A percentile compares a stretch with the other conserved stretches of the same genome.
Evolutionary conservation across 2,329 filamentous ascomycete genomes (phyloP).

Genomic region (Rutstroemia sp.): DNA sequence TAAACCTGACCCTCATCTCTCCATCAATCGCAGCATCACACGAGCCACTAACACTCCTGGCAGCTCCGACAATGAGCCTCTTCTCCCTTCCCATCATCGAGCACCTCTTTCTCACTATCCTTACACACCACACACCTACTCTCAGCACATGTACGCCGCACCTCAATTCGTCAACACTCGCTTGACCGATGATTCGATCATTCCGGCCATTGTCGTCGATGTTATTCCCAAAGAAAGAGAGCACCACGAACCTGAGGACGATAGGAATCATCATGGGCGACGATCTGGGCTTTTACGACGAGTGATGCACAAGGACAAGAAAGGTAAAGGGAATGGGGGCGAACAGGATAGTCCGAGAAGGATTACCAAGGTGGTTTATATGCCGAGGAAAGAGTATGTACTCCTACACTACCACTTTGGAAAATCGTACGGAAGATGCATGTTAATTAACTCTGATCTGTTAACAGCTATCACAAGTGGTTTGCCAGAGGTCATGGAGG

Average conservation of each 20-base stretch:
- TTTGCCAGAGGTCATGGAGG: slow-evolving; percentile 26
- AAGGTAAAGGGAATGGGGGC: slow-evolving; percentile 9
- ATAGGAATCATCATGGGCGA: not conserved
- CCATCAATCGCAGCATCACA: not conserved
- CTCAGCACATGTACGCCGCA: slow-evolving; percentile 16
- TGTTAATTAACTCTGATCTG: not conserved
- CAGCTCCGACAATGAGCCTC: slow-evolving; percentile 23
- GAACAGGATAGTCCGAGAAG: slow-evolving; percentile 3
- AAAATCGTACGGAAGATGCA: not conserved
- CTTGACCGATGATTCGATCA: slow-evolving; percentile 27
- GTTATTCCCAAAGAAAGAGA: slow-evolving; percentile 9
- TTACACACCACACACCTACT: slow-evolving; percentile 16
- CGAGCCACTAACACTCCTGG: no score
- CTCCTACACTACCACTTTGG: not conserved
- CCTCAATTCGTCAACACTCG: slow-evolving; percentile 22
- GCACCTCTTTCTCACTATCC: slow-evolving; percentile 17
- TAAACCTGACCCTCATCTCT: not conserved
- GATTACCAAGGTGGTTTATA: slow-evolving; percentile 25
- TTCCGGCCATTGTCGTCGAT: slow-evolving; percentile 24
- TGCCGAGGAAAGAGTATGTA: slow-evolving; percentile 24
- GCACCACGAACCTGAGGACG: not conserved
- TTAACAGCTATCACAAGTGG: slow-evolving; percentile 18
- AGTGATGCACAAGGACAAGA: slow-evolving; percentile 8
- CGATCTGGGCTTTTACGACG: not conserved
- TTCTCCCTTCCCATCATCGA: slow-evolving; percentile 11